Evolutionary conservation across 2,329 filamentous ascomycete species (phyloP).

Genomic region (Epichloe sylvatica): DNA sequence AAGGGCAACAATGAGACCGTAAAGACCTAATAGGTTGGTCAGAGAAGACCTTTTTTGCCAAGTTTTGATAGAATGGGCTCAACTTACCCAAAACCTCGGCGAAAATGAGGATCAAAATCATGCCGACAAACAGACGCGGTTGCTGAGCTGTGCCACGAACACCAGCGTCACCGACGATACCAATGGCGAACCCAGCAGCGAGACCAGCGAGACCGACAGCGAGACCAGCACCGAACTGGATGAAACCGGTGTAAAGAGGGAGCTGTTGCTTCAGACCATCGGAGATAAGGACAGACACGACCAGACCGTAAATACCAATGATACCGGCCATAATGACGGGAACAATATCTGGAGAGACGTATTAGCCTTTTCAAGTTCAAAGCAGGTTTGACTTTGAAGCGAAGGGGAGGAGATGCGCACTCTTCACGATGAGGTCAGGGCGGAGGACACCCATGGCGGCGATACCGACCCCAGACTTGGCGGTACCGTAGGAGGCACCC

Average conservation of each 20-base stretch:
- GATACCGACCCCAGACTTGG: constrained; percentile 98
- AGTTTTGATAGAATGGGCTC: neutral
- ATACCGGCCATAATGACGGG: constrained; percentile 99
- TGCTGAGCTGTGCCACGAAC: constrained; percentile 76
- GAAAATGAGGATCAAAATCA: constrained; percentile 99
- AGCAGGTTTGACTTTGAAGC: neutral
- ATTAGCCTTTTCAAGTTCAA: constrained; percentile 9
- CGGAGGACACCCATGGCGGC: constrained; percentile 95
- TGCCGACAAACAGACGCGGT: constrained; percentile 81
- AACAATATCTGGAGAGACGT: constrained; percentile 62
- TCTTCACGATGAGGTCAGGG: constrained; percentile 98
- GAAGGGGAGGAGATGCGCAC: constrained; percentile 40
- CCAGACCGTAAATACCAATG: constrained; percentile 95
- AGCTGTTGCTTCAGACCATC: constrained; percentile 60
- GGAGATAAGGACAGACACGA: constrained; percentile 78
- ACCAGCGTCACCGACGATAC: constrained; percentile 80
- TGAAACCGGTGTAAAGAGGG: constrained; percentile 69
- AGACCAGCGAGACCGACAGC: constrained; percentile 71
- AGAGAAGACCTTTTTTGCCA: constrained; percentile 8
- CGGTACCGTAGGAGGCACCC: constrained; percentile 94
- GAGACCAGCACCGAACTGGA: constrained; percentile 73
- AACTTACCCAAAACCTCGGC: constrained; percentile 91
- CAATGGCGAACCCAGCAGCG: constrained; percentile 74
- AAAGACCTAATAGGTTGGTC: constrained; percentile 57
- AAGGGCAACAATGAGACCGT: constrained; percentile 95